A percentile compares a stretch with the other conserved stretches of the same genome.
Conservation (phyloP, 2,329 filamentous ascomycete genomes). For the Monosporascus sp. region DNA sequence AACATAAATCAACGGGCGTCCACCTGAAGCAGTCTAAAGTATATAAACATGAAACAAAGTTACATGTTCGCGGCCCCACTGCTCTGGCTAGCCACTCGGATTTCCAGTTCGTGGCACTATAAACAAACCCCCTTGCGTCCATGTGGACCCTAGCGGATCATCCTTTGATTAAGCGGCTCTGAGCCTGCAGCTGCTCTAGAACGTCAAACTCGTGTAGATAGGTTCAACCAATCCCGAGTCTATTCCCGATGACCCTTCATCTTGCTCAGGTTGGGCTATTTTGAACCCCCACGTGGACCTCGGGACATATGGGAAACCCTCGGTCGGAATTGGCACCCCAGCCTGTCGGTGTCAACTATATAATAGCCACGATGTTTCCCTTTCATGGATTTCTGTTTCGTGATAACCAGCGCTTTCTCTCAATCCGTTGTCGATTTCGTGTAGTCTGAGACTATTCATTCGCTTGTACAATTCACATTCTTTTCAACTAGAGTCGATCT, state of each 20-base stretch:
- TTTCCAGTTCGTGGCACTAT: not conserved
- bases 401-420: not conserved
- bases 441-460: not conserved
- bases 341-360: not conserved
- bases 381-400: not conserved
- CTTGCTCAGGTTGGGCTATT: too few relatives aligned
- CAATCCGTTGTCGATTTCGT: not conserved
- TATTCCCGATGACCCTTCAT: too few relatives aligned
- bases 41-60: not conserved
- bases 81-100: not conserved
- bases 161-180: too few relatives aligned
- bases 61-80: not conserved
- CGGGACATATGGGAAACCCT: not conserved
- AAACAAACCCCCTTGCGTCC: not conserved
- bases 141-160: too few relatives aligned
- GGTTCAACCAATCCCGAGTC: too few relatives aligned
- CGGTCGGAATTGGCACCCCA: not conserved
- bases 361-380: not conserved
- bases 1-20: not conserved
- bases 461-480: not conserved
- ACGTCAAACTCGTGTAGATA: too few relatives aligned
- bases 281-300: not conserved
- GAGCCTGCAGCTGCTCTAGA: too few relatives aligned
- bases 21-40: not conserved
- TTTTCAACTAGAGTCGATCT: not conserved